Evolutionary conservation across 2,329 filamentous ascomycete species (phyloP), one percentile per base, ranked within the genome.

Genomic region (Blastomyces parvus): DNA sequence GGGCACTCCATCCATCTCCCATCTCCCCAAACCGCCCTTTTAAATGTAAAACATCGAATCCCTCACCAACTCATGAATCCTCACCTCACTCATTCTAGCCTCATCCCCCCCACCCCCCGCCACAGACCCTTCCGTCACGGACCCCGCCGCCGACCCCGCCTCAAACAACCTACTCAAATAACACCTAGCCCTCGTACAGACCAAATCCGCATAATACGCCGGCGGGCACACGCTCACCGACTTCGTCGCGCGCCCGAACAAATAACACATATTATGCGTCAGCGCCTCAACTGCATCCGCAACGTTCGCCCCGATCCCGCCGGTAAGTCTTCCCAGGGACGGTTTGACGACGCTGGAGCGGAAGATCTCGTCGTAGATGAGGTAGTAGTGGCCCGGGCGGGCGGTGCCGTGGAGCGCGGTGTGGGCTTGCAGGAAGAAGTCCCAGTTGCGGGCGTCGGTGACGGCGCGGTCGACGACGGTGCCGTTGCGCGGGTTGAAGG

Each of bases 201-300:
- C 84, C 33, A 96, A 80, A 73, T 96, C 91, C 0, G 92, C 91
- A 70, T 96, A 96, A 78, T 96, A 96, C 0, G 91, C 91, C 0
- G 91, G 90, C 0, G 92, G 90, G 69, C 89, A 94, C 67, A 96
- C 85, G 70, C 88, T 91, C 56, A 96, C 90, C 0, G 91, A 88
- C 74, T 91, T 92, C 19, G 90, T 94, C 0, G 91, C 90, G 3
- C 92, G 85, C 8, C 89, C 90, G 70, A 88, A 96, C 0, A 90
- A 78, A 73, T 96, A 93, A 74, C 89, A 94, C 71, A 95, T 80
- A 61, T 89, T 85, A 71, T 91, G 88, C 0, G 90, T 95, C 63
- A 89, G 78, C 66, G 82, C 81, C 72, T 94, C 87, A 0, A 95
- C 80, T 62, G 84, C 79, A 69, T 92, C 85, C 0, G 88, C 87